A percentile compares a stretch with the other conserved stretches of the same genome.
Conservation (phyloP, 1,284 basidiomycete genomes). For the Ceratobasidium sp. region DNA sequence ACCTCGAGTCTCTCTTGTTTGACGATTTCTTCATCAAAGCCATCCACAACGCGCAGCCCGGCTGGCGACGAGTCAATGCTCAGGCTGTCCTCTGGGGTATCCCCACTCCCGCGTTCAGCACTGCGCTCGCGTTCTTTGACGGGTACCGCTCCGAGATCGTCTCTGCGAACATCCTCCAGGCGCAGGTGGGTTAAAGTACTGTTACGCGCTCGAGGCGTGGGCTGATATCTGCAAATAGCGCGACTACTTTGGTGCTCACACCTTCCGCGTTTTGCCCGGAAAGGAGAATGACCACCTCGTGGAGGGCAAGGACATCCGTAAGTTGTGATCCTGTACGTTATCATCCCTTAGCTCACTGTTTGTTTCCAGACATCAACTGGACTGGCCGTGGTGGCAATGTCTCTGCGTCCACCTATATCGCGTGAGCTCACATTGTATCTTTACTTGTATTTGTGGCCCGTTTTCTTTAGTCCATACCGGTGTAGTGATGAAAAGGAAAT, state of each 20-base stretch:
- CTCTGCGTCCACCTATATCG: slow-evolving; percentile 89
- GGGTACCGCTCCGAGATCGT: slow-evolving; percentile 89
- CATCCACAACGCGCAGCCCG: slow-evolving; percentile 93
- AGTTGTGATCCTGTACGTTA: slow-evolving; percentile 48
- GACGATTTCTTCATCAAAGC: slow-evolving; percentile 99
- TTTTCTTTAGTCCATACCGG: slow-evolving; percentile 13
- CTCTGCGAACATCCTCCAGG: slow-evolving; percentile 95
- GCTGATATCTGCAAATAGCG: slow-evolving; percentile 52
- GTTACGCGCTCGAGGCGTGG: not conserved
- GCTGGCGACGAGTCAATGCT: slow-evolving; percentile 97
- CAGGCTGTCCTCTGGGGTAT: slow-evolving; percentile 98
- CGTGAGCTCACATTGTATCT: slow-evolving; percentile 57
- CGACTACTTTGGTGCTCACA: slow-evolving; percentile 94
- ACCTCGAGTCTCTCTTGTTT: slow-evolving; percentile 93
- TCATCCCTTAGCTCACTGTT: not conserved
- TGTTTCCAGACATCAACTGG: slow-evolving; percentile 78
- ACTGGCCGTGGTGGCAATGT: slow-evolving; percentile 94
- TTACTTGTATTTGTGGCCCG: slow-evolving; percentile 1
- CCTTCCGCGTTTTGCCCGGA: slow-evolving; percentile 89
- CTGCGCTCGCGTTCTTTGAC: slow-evolving; percentile 98
- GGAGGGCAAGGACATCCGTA: slow-evolving; percentile 86
- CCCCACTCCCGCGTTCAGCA: slow-evolving; percentile 94
- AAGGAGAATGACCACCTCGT: slow-evolving; percentile 85
- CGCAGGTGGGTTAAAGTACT: slow-evolving; percentile 60
- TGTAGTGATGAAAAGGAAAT: slow-evolving; percentile 24